Conservation (phyloP, 1,284 basidiomycete species). For the Malassezia psittaci region DNA sequence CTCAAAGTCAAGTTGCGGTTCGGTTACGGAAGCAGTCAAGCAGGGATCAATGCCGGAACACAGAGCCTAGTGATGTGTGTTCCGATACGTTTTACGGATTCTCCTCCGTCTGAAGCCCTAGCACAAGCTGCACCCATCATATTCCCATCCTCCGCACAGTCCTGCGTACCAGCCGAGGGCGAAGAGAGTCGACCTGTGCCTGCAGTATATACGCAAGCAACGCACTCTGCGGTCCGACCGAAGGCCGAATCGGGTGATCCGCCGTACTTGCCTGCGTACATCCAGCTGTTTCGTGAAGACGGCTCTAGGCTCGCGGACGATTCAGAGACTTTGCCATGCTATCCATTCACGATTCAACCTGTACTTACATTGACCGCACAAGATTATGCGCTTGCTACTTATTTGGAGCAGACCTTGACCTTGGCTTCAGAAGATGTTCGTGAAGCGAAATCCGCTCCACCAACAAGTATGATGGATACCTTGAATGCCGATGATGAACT, state of each 20-base stretch:
- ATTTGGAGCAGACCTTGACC: neutral
- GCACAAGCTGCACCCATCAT: constrained; percentile 25
- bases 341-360: constrained; percentile 18
- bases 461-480: constrained; percentile 8
- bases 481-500: constrained; percentile 8
- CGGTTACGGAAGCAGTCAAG: constrained; percentile 26
- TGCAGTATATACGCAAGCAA: constrained; percentile 5
- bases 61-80: constrained; percentile 46
- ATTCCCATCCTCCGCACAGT: constrained; percentile 2
- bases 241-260: neutral
- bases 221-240: neutral
- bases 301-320: constrained; percentile 45
- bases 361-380: neutral
- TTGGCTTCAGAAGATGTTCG: constrained; percentile 4
- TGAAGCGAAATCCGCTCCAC: constrained; percentile 10
- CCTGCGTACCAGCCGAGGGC: constrained; percentile 5
- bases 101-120: constrained; percentile 39
- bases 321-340: constrained; percentile 42
- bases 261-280: constrained; percentile 42
- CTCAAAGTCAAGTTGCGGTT: constrained; percentile 46
- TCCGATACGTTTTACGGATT: constrained; percentile 45
- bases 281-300: constrained; percentile 46
- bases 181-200: constrained; percentile 4
- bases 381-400: neutral
- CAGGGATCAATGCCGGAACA: constrained; percentile 25